phyloP scores from a whole-genome alignment of 2,329 filamentous ascomycete genomes.

The Fusarium domesticum region DNA sequence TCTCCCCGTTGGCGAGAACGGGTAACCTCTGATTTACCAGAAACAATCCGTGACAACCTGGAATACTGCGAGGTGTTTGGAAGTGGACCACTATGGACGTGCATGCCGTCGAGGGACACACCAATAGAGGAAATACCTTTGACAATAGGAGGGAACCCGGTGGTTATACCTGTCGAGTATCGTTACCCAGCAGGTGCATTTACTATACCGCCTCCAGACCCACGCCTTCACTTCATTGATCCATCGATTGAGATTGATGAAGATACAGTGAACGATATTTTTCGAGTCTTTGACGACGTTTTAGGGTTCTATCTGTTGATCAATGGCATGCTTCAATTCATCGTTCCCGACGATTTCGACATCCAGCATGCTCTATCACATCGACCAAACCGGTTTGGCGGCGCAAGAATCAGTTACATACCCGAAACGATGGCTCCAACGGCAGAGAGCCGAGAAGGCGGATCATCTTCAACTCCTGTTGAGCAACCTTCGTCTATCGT shows the following conservation, averaged over 20 bases:
- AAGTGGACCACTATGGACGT: not conserved
- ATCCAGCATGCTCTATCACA: not conserved
- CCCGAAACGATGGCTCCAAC: not conserved
- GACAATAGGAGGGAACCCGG: not conserved
- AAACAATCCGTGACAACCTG: not conserved
- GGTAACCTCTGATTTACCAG: not conserved
- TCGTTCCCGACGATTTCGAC: not conserved
- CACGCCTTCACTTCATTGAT: not conserved
- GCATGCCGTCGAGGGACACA: not conserved
- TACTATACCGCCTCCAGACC: not conserved
- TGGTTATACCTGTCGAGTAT: not conserved
- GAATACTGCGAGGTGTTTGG: not conserved
- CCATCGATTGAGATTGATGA: not conserved
- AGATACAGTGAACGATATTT: not conserved
- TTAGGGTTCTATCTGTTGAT: slow-evolving; percentile 1
- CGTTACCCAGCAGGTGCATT: not conserved
- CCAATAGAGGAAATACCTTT: slow-evolving; percentile 4
- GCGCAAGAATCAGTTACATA: not conserved
- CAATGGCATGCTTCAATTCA: not conserved
- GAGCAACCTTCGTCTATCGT: not conserved
- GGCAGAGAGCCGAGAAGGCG: not conserved
- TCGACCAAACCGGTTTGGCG: not conserved
- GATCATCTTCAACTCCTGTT: not conserved
- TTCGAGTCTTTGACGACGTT: not conserved
- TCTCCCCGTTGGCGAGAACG: not conserved